phyloP scores from a whole-genome alignment of 139 green algal genomes.

The Coelastrella sp. region DNA sequence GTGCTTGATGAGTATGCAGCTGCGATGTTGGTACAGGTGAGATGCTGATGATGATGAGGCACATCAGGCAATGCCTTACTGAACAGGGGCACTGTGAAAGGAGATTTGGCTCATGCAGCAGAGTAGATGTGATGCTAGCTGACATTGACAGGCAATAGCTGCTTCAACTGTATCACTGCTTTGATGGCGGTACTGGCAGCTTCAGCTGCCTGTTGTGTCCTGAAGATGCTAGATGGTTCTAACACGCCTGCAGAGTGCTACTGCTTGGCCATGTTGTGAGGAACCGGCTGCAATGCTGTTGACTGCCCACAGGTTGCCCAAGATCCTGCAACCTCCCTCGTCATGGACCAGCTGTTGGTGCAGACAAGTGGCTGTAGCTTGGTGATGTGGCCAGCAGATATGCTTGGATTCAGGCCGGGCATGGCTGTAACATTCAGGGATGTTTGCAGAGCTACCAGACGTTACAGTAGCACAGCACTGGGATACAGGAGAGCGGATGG shows the following conservation, averaged over 20 bases:
- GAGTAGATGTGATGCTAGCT: no score
- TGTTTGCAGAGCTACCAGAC: conserved; percentile 12
- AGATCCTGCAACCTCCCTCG: neutral
- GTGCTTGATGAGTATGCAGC: conserved; percentile 38
- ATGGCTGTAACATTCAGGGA: neutral
- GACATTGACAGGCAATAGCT: no score
- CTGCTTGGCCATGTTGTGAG: neutral
- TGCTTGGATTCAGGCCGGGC: neutral
- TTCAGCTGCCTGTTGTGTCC: no score
- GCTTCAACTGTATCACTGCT: neutral
- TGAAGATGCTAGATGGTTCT: no score
- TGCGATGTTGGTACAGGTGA: conserved; percentile 40
- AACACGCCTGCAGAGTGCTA: no score
- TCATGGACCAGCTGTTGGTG: conserved; percentile 39
- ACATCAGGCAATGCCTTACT: no score
- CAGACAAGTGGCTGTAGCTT: conserved; percentile 11
- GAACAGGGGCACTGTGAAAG: no score
- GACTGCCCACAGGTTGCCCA: conserved; percentile 12
- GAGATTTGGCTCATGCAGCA: no score
- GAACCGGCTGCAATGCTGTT: neutral
- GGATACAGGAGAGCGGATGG: conserved; percentile 29
- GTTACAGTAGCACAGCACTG: neutral
- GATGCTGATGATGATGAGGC: no score
- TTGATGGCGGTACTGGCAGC: no score
- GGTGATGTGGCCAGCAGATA: conserved; percentile 6